Conservation (phyloP, 2,329 filamentous ascomycete species). For the Hortaea werneckii region DNA sequence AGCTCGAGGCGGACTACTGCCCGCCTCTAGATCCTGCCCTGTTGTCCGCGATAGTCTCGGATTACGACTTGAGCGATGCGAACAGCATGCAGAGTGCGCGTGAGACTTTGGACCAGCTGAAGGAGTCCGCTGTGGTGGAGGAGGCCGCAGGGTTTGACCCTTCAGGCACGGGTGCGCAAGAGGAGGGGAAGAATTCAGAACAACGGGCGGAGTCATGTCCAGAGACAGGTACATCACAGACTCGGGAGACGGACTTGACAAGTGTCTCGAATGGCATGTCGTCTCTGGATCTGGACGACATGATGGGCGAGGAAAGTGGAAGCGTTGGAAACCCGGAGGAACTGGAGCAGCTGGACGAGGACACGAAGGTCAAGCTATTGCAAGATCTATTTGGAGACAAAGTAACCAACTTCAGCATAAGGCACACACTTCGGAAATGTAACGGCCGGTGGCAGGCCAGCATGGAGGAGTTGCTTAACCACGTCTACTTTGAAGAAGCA, state of each 20-base stretch:
- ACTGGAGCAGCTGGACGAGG: constrained; percentile 39
- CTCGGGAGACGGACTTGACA: constrained; percentile 41
- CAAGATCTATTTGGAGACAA: constrained; percentile 62
- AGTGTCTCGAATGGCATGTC: constrained; percentile 40
- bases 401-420: constrained; percentile 51
- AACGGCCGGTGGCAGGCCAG: constrained; percentile 57
- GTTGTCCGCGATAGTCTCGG: constrained; percentile 63
- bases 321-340: constrained; percentile 19
- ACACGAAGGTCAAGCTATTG: constrained; percentile 55
- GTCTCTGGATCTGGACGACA: constrained; percentile 17
- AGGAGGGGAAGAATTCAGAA: constrained; percentile 8
- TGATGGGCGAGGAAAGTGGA: constrained; percentile 13
- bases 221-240: constrained; percentile 30
- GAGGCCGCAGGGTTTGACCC: constrained; percentile 70
- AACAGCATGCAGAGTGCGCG: constrained; percentile 46
- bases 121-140: constrained; percentile 52
- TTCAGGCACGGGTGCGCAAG: constrained; percentile 53
- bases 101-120: constrained; percentile 54
- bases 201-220: constrained; percentile 25
- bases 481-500: constrained; percentile 64
- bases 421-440: constrained; percentile 56
- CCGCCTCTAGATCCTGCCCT: constrained; percentile 67
- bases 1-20: constrained; percentile 56
- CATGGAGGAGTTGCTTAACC: constrained; percentile 71
- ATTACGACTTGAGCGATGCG: constrained; percentile 55